Base-by-base conservation (phyloP, 495 filamentous ascomycete genomes). In the Penicillium pancosmium region DNA sequence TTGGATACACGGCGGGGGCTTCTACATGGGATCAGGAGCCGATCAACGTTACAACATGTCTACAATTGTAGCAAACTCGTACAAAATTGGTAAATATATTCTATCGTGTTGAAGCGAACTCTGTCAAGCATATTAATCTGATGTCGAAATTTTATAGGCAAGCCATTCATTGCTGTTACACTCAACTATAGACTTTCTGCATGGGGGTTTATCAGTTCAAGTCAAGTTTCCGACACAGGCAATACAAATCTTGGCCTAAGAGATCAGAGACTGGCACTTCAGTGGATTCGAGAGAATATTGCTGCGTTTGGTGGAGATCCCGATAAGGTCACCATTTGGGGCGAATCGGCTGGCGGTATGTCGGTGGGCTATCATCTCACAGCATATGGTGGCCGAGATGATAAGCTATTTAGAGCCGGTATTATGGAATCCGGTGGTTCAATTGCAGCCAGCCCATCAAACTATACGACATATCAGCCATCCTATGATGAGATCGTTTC, bases 281-380 rank as follows among this genome's bases (percentile, higher is more conserved):
- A 84, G 21, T 89, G 85, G 86, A 68, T 88, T 5, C 72, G 80
- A 38, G 80, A 84, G 43, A 83, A 86, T 43, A 86, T 87, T 52
- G 75, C 56, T 3, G 70, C 73, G 7, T 86, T 86, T 62, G 78
- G 81, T 9, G 81, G 84, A 1, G 78, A 84, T 47, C 77, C 80
- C 1, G 79, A 77, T 57, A 76, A 84, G 50, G 84, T 91, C 15
- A 89, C 86, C 36, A 87, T 90, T 61, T 88, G 85, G 82, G 88
- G 88, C 52, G 86, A 91, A 60, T 81, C 75, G 2, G 81, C 82
- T 3, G 83, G 85, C 12, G 84, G 70, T n/a, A 73, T 78, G 43
- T 81, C 77, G 35, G 77, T 86, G 11, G 81, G 77, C 1, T 68
- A 66, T 13, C 85, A 87, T 41, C 64, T 86, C 15, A 69, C 76